A percentile compares a stretch with the other conserved stretches of the same genome.
Conservation (phyloP, 768 basidiomycete species). For the Suillus bovinus region DNA sequence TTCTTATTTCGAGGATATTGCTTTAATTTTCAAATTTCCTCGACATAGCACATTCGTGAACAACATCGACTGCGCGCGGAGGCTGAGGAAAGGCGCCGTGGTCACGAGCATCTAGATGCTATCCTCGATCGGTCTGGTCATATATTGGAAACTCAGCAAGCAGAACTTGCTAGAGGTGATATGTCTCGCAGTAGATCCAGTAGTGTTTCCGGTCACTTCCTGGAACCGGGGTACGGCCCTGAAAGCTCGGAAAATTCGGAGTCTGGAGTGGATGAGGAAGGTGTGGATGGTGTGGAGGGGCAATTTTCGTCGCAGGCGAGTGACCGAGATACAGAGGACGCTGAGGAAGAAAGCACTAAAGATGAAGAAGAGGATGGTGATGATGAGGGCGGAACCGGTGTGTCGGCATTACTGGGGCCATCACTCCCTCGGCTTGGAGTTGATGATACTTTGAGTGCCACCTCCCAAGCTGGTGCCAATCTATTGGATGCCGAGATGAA, state of each 20-base stretch:
- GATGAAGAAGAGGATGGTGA: conserved; percentile 17
- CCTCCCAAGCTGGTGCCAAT: conserved; percentile 1
- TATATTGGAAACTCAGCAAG: conserved; percentile 81
- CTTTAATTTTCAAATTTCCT: background rate
- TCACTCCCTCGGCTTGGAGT: conserved; percentile 13
- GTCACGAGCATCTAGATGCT: conserved; percentile 85
- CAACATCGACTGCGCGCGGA: conserved; percentile 62
- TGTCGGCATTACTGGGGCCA: conserved; percentile 28
- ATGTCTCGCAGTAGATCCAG: conserved; percentile 58
- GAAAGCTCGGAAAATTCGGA: conserved; percentile 30
- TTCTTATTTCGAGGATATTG: background rate
- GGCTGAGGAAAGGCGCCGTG: conserved; percentile 75
- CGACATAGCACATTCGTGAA: conserved; percentile 67
- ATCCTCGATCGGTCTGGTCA: conserved; percentile 89
- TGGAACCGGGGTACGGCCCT: conserved; percentile 23
- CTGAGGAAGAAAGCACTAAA: conserved; percentile 5
- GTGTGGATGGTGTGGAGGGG: conserved; percentile 10
- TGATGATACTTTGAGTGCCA: conserved; percentile 5
- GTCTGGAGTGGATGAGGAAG: conserved; percentile 9
- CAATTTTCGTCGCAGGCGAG: conserved; percentile 4
- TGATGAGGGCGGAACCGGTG: conserved; percentile 34
- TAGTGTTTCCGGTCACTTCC: conserved; percentile 39
- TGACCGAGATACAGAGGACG: conserved; percentile 3
- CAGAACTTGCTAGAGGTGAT: conserved; percentile 58
- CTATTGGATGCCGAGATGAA: background rate